Evolutionary conservation across 495 filamentous ascomycete genomes (phyloP).

Genomic region (Penicillium cinerascens): DNA sequence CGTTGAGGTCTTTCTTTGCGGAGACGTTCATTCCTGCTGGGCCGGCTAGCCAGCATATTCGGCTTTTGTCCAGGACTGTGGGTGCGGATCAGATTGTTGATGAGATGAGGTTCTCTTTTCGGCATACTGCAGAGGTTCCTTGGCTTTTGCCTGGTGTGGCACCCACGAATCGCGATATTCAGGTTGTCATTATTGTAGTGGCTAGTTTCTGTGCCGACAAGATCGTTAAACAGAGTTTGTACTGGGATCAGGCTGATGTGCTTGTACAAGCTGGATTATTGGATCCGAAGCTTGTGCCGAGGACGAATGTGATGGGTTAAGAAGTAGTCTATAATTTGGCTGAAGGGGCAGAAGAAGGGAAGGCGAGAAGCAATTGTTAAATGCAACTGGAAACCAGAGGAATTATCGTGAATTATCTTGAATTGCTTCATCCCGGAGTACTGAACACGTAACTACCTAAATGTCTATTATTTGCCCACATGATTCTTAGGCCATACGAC

Average conservation of each 20-base stretch:
- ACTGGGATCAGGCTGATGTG: constrained; percentile 83
- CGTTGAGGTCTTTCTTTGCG: constrained; percentile 62
- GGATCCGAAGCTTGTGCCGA: constrained; percentile 52
- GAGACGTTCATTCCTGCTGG: constrained; percentile 68
- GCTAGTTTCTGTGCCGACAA: constrained; percentile 70
- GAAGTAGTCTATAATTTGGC: neutral
- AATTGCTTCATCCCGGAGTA: no score
- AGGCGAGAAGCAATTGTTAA: no score
- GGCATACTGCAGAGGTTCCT: constrained; percentile 65
- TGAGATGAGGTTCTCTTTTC: constrained; percentile 57
- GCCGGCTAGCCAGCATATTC: constrained; percentile 59
- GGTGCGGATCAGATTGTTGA: constrained; percentile 57
- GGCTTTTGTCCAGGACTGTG: constrained; percentile 67
- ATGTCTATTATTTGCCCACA: no score
- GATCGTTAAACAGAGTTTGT: constrained; percentile 72
- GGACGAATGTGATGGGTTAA: neutral
- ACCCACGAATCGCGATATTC: constrained; percentile 62
- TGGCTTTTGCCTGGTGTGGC: constrained; percentile 77
- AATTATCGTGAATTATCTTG: no score
- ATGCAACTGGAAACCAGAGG: no score
- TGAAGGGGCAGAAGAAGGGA: neutral
- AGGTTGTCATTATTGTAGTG: constrained; percentile 66
- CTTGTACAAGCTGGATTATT: constrained; percentile 72
- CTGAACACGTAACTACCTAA: no score
- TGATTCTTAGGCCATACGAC: no score